Evolutionary conservation across 83 land plant genomes (phyloP).

Genomic region (Larix sibirica): DNA sequence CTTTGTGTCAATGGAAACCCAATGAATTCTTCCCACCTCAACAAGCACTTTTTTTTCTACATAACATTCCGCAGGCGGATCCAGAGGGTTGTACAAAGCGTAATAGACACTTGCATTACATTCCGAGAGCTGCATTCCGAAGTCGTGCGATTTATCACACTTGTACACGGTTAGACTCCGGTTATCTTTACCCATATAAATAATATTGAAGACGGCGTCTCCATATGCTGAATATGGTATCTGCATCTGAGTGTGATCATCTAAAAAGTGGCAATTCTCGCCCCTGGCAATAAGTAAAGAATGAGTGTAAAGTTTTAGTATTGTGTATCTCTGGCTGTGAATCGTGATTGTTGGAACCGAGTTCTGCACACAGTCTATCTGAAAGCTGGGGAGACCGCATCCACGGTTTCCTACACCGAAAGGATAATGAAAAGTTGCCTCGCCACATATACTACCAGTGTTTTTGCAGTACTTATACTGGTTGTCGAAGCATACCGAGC

Average conservation of each 20-base stretch:
- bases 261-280: neutral
- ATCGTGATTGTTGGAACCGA: neutral
- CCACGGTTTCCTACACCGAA: neutral
- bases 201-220: neutral
- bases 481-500: neutral
- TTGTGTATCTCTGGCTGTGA: neutral
- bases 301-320: neutral
- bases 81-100: neutral
- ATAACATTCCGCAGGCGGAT: neutral
- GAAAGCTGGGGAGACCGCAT: neutral
- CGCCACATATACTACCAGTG: neutral
- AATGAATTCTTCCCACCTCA: neutral
- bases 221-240: neutral
- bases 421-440: neutral
- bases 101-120: too few species aligned
- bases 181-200: neutral
- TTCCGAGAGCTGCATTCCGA: too few species aligned
- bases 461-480: neutral
- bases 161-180: neutral
- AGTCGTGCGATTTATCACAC: neutral
- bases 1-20: neutral
- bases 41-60: neutral
- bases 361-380: neutral
- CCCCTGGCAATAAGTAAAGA: neutral
- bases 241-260: too few species aligned